Conservation (phyloP, 2,329 filamentous ascomycete genomes). For the Helminthosporium solani region DNA sequence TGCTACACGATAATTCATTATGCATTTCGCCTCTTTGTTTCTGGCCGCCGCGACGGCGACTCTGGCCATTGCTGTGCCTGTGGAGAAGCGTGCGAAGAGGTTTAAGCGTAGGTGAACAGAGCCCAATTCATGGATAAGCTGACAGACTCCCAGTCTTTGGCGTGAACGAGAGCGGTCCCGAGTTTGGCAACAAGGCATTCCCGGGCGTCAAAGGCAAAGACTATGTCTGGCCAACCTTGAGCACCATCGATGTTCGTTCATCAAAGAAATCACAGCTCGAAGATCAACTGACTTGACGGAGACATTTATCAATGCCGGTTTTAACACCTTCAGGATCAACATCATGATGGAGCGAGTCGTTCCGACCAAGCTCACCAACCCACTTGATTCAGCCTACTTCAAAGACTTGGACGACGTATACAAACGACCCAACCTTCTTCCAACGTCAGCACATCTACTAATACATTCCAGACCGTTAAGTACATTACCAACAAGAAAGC, state of each 20-base stretch:
- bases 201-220: slow-evolving; percentile 62
- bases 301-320: slow-evolving; percentile 2
- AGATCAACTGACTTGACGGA: background rate
- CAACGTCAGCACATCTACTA: slow-evolving; percentile 14
- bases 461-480: slow-evolving; percentile 45
- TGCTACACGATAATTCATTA: slow-evolving; percentile 13
- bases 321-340: slow-evolving; percentile 3
- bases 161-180: slow-evolving; percentile 59
- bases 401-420: slow-evolving; percentile 11
- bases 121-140: background rate
- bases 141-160: slow-evolving; percentile 36
- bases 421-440: no score
- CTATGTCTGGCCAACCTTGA: slow-evolving; percentile 61
- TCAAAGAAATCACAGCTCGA: slow-evolving; percentile 38
- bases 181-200: slow-evolving; percentile 61
- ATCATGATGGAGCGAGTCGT: slow-evolving; percentile 59
- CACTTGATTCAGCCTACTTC: slow-evolving; percentile 46
- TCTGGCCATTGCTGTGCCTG: slow-evolving; percentile 28
- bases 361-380: slow-evolving; percentile 50
- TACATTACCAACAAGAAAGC: slow-evolving; percentile 50
- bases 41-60: slow-evolving; percentile 27
- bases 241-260: slow-evolving; percentile 48
- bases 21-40: slow-evolving; percentile 33
- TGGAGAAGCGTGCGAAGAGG: slow-evolving; percentile 24
- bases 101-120: slow-evolving; percentile 31